phyloP scores from a whole-genome alignment of 495 filamentous ascomycete genomes.

The Podospora comata region DNA sequence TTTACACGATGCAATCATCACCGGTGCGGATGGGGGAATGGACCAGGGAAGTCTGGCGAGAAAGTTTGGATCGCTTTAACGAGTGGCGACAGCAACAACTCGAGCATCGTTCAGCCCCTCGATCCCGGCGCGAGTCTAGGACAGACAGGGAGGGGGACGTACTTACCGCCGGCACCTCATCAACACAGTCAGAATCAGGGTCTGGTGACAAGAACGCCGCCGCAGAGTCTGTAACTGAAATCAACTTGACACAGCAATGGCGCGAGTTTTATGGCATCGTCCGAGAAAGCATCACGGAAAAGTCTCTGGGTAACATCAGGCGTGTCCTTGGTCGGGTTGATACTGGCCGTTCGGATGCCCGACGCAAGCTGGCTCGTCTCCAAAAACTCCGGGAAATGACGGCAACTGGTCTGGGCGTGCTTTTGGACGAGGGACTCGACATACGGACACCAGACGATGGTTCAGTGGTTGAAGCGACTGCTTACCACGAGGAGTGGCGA shows the following conservation, averaged over 20 bases:
- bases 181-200: not conserved
- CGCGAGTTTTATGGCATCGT: constrained; percentile 77
- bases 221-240: not conserved
- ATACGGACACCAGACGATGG: constrained; percentile 37
- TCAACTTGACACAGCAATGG: constrained; percentile 56
- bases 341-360: constrained; percentile 64
- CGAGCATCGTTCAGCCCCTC: constrained; percentile 1
- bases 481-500: constrained; percentile 61
- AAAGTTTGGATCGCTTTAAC: constrained; percentile 50
- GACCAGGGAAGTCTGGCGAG: constrained; percentile 58
- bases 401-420: constrained; percentile 80
- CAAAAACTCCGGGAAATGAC: constrained; percentile 67
- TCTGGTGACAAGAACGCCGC: not conserved
- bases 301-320: constrained; percentile 58
- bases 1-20: constrained; percentile 80
- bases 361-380: constrained; percentile 64
- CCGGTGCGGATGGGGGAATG: constrained; percentile 68
- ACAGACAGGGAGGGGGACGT: not conserved
- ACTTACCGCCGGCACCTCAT: not conserved
- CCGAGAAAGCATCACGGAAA: constrained; percentile 61
- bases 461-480: constrained; percentile 37
- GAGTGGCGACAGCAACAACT: constrained; percentile 20
- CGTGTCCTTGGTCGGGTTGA: constrained; percentile 68
- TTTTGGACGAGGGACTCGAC: constrained; percentile 75
- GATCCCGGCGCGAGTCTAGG: not conserved